Evolutionary conservation across 2,329 filamentous ascomycete species (phyloP), one percentile per base, ranked within the genome.

Genomic region (Colletotrichum sp.): DNA sequence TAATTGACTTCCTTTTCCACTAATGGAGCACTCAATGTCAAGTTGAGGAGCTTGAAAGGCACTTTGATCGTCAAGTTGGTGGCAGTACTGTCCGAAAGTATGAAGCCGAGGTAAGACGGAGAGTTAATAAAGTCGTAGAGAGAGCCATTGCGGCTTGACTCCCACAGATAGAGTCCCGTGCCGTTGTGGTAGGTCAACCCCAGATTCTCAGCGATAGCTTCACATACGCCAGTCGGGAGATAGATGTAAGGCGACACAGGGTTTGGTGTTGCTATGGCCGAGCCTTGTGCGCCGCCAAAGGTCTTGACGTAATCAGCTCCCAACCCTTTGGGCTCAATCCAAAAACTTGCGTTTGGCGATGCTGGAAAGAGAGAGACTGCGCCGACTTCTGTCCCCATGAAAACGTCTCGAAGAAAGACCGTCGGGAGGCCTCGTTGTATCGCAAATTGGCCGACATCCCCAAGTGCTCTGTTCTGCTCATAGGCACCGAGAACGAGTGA

Each of bases 51-150:
- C 36, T 78, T 79, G 65, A 84, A 83, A 15, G 87, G 87, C 3
- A 88, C 84, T 15, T 87, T 87, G 79, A 89, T 87, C 1, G 82
- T 84, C 58, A 87, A 76, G 57, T 83, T 84, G 4, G 81, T 76
- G 0, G 80, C 81, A 28, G 81, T 81, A 5, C 79, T 81, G 70
- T 80, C 79, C 10, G 78, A 78, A 34, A 82, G 71, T 48, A 87
- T 81, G 76, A 88, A 88, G 66, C 82, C 80, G 9, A 88, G 81
- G 58, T 85, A 85, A 16, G 86, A 83, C 3, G 86, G 83, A 2
- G 87, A 88, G 48, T 79, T 82, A 48, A 88, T 79, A 38, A 88
- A 85, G 13, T 79, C 80, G 5, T 79, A 57, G 75, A 85, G 57
- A 3, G 65, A 88, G 16, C 79, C 78, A 5, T 79, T 75, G 68